Evolutionary conservation across 495 filamentous ascomycete genomes (phyloP).

Genomic region (Astrothelium macrocarpum): DNA sequence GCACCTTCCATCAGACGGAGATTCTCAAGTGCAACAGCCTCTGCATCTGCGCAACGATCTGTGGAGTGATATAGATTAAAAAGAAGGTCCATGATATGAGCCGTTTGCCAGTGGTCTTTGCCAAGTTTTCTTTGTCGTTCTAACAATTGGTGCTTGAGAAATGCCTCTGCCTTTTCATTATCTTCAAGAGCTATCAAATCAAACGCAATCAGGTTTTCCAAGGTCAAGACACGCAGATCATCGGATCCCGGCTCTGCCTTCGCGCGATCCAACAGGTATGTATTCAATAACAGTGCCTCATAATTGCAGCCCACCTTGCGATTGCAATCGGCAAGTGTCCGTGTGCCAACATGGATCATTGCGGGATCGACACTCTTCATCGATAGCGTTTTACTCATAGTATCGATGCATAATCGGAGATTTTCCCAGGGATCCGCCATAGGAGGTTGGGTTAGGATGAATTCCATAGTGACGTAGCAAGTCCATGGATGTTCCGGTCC

Average conservation of each 20-base stretch:
- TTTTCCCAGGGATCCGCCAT: not conserved
- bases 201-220: not conserved
- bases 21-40: not conserved
- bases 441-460: not conserved
- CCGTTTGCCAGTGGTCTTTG: not conserved
- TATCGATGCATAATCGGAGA: not conserved
- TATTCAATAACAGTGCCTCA: not conserved
- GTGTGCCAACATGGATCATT: not conserved
- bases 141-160: not conserved
- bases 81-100: not conserved
- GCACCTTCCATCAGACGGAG: not conserved
- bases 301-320: not conserved
- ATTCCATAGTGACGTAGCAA: not conserved
- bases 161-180: not conserved
- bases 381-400: not conserved
- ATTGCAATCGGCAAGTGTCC: not conserved
- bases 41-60: not conserved
- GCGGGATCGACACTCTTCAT: not conserved
- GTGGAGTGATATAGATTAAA: not conserved
- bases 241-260: not conserved
- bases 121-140: not conserved
- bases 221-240: not conserved
- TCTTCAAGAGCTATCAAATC: not conserved
- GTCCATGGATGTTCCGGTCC: not conserved
- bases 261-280: not conserved